These are phyloP conservation scores for Colletotrichum musicola DNA, from an alignment of 2,329 filamentous ascomycete species.

Conservation along the genomic window DNA sequence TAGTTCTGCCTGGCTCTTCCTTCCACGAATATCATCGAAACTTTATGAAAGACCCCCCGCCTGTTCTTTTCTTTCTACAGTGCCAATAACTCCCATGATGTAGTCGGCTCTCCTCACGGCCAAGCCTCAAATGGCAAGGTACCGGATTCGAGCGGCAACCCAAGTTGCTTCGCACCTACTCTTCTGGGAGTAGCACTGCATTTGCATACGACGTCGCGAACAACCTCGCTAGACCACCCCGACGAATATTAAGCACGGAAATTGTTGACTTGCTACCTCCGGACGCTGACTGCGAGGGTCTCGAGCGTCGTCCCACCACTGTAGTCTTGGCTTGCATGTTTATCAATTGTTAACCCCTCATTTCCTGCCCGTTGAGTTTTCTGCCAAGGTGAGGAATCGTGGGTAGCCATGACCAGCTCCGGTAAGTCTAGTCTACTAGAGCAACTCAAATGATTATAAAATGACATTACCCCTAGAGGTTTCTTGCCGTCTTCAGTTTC, in stretches of 20 bases:
- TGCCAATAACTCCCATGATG: neutral
- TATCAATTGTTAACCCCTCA: constrained; percentile 30
- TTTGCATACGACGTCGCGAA: constrained; percentile 22
- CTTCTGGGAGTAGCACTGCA: constrained; percentile 31
- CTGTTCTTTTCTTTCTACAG: too few species aligned
- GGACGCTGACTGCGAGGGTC: neutral
- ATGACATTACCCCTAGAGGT: neutral
- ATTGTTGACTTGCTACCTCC: neutral
- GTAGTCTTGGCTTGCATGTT: constrained; percentile 32
- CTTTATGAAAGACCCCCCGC: too few species aligned
- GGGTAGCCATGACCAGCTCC: neutral
- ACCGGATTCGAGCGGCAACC: neutral
- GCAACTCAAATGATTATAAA: neutral
- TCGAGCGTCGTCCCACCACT: constrained; percentile 25
- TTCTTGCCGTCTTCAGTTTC: too few species aligned
- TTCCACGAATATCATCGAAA: too few species aligned
- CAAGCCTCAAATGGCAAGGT: constrained; percentile 7
- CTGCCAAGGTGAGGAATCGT: neutral
- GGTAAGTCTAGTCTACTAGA: neutral
- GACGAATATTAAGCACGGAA: neutral
- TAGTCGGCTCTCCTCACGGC: constrained; percentile 17
- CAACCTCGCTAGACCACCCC: constrained; percentile 5
- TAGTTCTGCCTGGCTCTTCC: too few species aligned
- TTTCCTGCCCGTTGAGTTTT: constrained; percentile 1
- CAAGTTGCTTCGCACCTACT: constrained; percentile 30